phyloP scores from a whole-genome alignment of 73 alveolate species.

The Effrenium voratum region DNA sequence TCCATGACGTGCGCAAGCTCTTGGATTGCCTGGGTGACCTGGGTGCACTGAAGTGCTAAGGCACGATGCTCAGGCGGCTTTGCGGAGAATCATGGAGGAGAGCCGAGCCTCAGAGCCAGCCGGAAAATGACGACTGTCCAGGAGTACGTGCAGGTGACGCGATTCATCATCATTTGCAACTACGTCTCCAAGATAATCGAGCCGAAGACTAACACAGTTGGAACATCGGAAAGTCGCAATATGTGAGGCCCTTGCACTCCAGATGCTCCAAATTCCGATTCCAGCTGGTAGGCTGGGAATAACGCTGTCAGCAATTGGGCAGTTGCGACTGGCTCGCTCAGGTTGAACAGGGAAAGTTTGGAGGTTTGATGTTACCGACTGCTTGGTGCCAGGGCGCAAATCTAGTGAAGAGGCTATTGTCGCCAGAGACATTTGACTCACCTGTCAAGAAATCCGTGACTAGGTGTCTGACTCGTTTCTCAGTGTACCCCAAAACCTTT shows the following conservation, averaged over 20 bases:
- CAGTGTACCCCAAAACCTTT: too few species aligned
- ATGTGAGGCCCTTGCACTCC: constrained; percentile 75
- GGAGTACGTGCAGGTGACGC: constrained; percentile 98
- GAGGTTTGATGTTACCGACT: too few species aligned
- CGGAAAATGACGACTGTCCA: background rate
- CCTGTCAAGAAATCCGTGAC: too few species aligned
- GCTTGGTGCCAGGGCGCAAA: too few species aligned
- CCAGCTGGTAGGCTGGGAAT: constrained; percentile 64
- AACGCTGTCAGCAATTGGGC: background rate
- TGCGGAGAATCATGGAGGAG: constrained; percentile 99
- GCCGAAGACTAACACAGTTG: constrained; percentile 95
- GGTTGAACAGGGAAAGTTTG: too few species aligned
- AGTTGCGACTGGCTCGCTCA: too few species aligned
- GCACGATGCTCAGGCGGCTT: constrained; percentile 99
- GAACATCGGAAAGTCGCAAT: background rate
- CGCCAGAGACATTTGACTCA: too few species aligned
- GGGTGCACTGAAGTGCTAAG: background rate
- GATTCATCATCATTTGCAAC: constrained; percentile 99
- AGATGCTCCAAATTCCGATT: constrained; percentile 87
- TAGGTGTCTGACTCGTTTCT: too few species aligned
- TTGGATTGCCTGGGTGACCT: background rate
- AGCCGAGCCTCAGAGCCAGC: background rate
- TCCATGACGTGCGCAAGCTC: constrained; percentile 99
- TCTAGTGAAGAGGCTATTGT: too few species aligned
- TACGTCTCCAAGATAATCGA: constrained; percentile 99